Evolutionary conservation across 371 early-diverging fungal genomes (phyloP).

Genomic region (Paraphysoderma sedebokerense): DNA sequence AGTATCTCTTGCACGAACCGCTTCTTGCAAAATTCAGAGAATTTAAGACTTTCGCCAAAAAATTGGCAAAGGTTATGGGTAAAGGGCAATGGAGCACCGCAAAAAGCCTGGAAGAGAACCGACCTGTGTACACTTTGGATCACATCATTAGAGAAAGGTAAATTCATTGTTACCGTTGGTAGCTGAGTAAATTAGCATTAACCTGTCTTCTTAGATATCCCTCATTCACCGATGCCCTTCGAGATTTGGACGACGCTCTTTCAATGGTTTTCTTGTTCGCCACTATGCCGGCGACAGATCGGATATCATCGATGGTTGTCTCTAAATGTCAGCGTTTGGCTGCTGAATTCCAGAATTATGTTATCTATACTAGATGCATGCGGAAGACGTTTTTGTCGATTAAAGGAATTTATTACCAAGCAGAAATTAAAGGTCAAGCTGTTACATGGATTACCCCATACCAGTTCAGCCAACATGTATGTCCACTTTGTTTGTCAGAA

Average conservation of each 20-base stretch:
- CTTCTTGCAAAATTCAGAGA: constrained; percentile 71
- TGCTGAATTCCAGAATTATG: constrained; percentile 82
- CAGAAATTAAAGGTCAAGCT: constrained; percentile 80
- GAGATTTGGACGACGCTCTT: constrained; percentile 91
- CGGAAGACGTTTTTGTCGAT: constrained; percentile 84
- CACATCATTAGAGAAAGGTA: constrained; percentile 87
- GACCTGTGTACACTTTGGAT: constrained; percentile 69
- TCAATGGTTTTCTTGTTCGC: constrained; percentile 87
- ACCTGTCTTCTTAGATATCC: constrained; percentile 48
- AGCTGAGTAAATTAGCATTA: background rate
- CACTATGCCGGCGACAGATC: constrained; percentile 58
- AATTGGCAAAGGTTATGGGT: constrained; percentile 65
- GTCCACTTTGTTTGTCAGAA: background rate
- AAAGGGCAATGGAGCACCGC: constrained; percentile 62
- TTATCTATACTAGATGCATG: constrained; percentile 55
- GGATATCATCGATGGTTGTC: constrained; percentile 39
- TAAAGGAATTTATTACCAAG: constrained; percentile 98
- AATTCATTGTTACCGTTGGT: background rate
- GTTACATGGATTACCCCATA: constrained; percentile 93
- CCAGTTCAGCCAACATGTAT: constrained; percentile 68
- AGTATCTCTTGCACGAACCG: constrained; percentile 84
- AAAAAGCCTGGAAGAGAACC: constrained; percentile 44
- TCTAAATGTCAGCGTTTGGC: constrained; percentile 60
- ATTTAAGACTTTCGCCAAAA: constrained; percentile 65
- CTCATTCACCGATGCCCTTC: constrained; percentile 78